phyloP scores from a whole-genome alignment of 2,329 filamentous ascomycete species.

The Ciborinia camelliae region DNA sequence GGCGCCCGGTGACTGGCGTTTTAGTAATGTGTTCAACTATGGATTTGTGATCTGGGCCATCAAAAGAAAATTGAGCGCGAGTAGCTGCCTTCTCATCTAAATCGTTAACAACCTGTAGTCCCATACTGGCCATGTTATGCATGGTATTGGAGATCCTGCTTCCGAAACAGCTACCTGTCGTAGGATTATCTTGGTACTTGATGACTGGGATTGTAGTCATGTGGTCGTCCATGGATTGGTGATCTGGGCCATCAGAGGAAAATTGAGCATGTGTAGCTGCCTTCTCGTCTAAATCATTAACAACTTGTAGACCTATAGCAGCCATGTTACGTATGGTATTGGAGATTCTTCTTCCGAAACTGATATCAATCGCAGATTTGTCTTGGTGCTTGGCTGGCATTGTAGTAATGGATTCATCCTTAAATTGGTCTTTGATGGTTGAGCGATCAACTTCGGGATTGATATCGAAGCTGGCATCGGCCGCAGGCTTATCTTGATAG shows the following conservation, averaged over 20 bases:
- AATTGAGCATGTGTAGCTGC: background rate
- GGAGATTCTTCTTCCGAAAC: background rate
- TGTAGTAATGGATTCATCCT: background rate
- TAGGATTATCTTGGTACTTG: background rate
- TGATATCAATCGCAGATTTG: background rate
- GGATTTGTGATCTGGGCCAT: background rate
- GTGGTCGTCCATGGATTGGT: background rate
- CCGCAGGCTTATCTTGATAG: slow-evolving; percentile 24
- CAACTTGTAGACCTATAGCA: background rate
- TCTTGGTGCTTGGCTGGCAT: background rate
- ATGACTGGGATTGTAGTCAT: background rate
- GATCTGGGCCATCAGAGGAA: background rate
- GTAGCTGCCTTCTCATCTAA: slow-evolving; percentile 8
- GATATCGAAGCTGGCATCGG: slow-evolving; percentile 38
- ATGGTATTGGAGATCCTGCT: slow-evolving; percentile 2
- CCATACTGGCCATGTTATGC: background rate
- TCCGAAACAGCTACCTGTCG: background rate
- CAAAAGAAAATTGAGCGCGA: slow-evolving; percentile 2
- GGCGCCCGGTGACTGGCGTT: background rate
- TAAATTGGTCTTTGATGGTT: background rate
- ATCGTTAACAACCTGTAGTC: slow-evolving; percentile 5
- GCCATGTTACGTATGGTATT: background rate
- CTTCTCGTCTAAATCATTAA: background rate
- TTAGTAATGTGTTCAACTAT: background rate
- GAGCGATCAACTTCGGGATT: slow-evolving; percentile 29